Conservation (phyloP, 768 basidiomycete species). For the Galerina sulciceps region DNA sequence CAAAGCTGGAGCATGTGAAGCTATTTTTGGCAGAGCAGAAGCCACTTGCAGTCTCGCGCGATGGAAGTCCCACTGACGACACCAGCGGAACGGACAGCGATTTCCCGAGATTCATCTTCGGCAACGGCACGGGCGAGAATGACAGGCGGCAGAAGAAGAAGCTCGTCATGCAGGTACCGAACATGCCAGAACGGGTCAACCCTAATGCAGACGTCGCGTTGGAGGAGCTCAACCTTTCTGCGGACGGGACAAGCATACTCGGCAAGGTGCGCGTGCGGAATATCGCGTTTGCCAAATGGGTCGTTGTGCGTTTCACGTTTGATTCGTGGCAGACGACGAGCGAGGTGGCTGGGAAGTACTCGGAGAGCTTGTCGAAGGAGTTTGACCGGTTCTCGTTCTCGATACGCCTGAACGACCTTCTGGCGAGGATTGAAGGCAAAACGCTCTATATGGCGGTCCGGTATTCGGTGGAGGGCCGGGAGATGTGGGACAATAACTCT, state of each 20-base stretch:
- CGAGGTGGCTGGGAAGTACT: constrained; percentile 83
- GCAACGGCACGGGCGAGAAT: constrained; percentile 31
- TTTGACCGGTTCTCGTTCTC: constrained; percentile 80
- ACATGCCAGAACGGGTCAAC: constrained; percentile 59
- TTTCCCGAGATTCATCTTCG: constrained; percentile 73
- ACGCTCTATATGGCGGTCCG: constrained; percentile 79
- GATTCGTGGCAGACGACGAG: constrained; percentile 96
- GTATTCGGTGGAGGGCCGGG: constrained; percentile 69
- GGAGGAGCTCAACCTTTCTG: constrained; percentile 56
- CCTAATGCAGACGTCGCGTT: constrained; percentile 51
- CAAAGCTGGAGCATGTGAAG: constrained; percentile 91
- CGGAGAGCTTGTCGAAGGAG: constrained; percentile 30
- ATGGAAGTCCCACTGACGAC: constrained; percentile 86
- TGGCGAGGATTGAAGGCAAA: constrained; percentile 81
- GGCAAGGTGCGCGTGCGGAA: constrained; percentile 85
- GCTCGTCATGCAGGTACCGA: constrained; percentile 66
- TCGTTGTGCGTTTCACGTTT: constrained; percentile 90
- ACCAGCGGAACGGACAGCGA: constrained; percentile 82
- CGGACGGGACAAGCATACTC: constrained; percentile 58
- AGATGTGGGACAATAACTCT: constrained; percentile 93
- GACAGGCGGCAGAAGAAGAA: constrained; percentile 35
- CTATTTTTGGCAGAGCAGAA: constrained; percentile 95
- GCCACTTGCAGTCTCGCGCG: constrained; percentile 89
- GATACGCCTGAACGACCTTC: constrained; percentile 78
- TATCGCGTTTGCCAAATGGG: constrained; percentile 84